A percentile compares a stretch with the other conserved stretches of the same genome.
Evolutionary conservation across 1,284 basidiomycete genomes (phyloP).

Genomic region (Anthracocystis panici-leucophaei): DNA sequence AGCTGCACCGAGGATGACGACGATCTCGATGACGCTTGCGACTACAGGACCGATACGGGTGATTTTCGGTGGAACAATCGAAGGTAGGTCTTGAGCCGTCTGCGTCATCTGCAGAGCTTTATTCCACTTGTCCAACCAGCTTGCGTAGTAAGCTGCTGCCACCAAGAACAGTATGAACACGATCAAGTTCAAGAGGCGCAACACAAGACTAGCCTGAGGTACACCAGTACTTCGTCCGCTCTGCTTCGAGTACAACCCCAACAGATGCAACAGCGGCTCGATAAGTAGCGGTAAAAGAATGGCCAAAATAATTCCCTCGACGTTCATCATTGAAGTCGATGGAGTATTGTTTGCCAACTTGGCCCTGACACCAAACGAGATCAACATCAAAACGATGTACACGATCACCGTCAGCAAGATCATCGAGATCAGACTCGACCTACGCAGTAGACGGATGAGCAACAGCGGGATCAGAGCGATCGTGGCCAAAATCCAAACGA

Average conservation of each 20-base stretch:
- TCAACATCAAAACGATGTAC: constrained; percentile 45
- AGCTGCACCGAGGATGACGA: constrained; percentile 48
- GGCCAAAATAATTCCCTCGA: constrained; percentile 45
- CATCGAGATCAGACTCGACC: constrained; percentile 54
- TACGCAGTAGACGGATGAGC: constrained; percentile 45
- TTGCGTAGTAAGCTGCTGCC: constrained; percentile 40
- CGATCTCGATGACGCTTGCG: constrained; percentile 34
- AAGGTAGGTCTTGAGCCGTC: constrained; percentile 40
- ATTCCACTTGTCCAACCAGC: constrained; percentile 48
- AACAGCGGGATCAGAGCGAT: constrained; percentile 50
- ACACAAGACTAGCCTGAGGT: constrained; percentile 34
- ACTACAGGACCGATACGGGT: constrained; percentile 49
- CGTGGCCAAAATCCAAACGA: constrained; percentile 54
- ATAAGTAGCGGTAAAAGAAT: constrained; percentile 45
- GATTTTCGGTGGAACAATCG: constrained; percentile 34
- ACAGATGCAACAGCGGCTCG: constrained; percentile 49
- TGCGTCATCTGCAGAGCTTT: constrained; percentile 37
- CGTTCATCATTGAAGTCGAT: constrained; percentile 45
- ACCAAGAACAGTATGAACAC: constrained; percentile 55
- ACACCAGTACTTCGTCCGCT: constrained; percentile 36
- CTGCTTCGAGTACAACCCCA: constrained; percentile 47
- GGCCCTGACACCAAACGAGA: constrained; percentile 47
- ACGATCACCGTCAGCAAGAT: constrained; percentile 49
- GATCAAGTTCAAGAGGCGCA: constrained; percentile 53
- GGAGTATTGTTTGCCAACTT: constrained; percentile 39